Evolutionary conservation across 257 asterid genomes (phyloP), one percentile per base, ranked within the genome.

Genomic region (Gentiana straminea): DNA sequence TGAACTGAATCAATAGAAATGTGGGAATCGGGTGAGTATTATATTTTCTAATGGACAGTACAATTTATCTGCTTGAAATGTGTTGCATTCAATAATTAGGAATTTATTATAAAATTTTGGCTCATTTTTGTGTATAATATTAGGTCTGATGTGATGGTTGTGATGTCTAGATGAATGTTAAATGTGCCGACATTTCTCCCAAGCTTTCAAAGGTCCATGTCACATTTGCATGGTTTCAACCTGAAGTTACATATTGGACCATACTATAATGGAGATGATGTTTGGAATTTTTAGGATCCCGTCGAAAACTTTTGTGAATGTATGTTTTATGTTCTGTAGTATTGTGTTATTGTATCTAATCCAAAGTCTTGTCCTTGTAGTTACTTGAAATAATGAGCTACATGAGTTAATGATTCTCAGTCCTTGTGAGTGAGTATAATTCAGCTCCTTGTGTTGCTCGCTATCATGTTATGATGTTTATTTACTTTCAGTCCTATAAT

Each of bases 141-240:
- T 73, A 92, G 99, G 86, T 92, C 55, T 84, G 94, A 54, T 92
- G 99, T 1, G 95, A 88, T 75, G 76, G 86, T 49, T 92, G 99
- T 70, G 75, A 88, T 75, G 90, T 88, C 63, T 92, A 97, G 97
- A 90, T 88, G 64, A 95, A 88, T 77, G 92, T 89, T 58, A 91
- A 92, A 59, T 92, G 99, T 65, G 89, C 97, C 64, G 67, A 75
- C 58, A 65, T 83, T 60, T 73, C 97, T 58, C 44, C 74, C 12
- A 63, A 68, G 33, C 60, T 65, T 66, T 68, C 85, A 59, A 82
- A 88, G 97, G 99, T 85, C 65, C 99, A 92, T 66, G 89, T 92
- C 58, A 79, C 88, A 12, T 92, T 97, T 59, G 99, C 94, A 0
- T 92, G 99, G 97, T 88, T 86, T 68, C 82, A 82, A 58, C 95